Conservation (phyloP, 169 alveolate species). For the Eimeria praecox region DNA sequence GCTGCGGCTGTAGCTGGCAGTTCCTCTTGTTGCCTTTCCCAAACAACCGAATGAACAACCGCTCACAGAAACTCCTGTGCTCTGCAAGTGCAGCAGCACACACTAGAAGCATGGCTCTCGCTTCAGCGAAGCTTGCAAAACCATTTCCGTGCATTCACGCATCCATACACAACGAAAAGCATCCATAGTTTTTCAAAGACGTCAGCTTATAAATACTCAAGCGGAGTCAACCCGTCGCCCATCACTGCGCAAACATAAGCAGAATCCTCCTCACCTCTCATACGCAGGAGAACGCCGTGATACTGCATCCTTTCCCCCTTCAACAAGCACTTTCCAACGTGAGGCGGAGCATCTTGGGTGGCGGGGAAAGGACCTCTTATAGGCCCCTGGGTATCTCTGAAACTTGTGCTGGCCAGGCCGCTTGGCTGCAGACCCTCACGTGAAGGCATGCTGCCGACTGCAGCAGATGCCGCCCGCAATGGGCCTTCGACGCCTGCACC, state of each 20-base stretch:
- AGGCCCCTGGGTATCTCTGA: background rate
- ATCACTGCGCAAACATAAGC: background rate
- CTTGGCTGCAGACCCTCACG: background rate
- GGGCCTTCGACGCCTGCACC: background rate
- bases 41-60: slow-evolving; percentile 39
- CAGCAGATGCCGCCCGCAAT: background rate
- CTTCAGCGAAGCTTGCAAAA: background rate
- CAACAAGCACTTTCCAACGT: slow-evolving; percentile 35
- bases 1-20: slow-evolving; percentile 78
- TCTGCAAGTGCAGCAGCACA: slow-evolving; percentile 22
- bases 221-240: background rate
- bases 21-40: slow-evolving; percentile 54
- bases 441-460: background rate
- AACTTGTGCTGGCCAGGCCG: background rate
- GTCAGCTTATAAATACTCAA: background rate
- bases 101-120: background rate
- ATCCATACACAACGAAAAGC: background rate
- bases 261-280: slow-evolving; percentile 73
- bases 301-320: slow-evolving; percentile 51
- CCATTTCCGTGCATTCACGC: background rate
- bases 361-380: background rate
- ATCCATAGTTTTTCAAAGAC: background rate
- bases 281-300: slow-evolving; percentile 67
- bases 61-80: slow-evolving; percentile 63
- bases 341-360: background rate